phyloP scores from a whole-genome alignment of 495 filamentous ascomycete species.

The Neurospora tetraspora region DNA sequence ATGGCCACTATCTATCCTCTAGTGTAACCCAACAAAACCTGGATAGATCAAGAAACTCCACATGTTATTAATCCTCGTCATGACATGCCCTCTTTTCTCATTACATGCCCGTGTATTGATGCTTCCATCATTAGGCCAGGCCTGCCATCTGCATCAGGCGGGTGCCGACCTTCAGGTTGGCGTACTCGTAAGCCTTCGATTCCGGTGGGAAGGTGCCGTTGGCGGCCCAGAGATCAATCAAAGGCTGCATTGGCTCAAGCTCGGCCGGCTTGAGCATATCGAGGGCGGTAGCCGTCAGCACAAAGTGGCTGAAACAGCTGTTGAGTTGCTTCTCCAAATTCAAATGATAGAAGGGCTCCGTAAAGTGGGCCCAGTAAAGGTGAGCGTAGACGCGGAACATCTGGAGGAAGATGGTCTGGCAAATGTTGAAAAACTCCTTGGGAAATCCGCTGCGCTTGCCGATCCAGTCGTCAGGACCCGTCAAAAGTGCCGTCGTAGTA shows the following conservation, averaged over 20 bases:
- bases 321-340: constrained; percentile 80
- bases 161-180: constrained; percentile 39
- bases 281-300: constrained; percentile 77
- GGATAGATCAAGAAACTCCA: not conserved
- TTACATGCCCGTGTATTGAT: not conserved
- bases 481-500: constrained; percentile 49
- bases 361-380: constrained; percentile 75
- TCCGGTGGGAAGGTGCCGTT: constrained; percentile 74
- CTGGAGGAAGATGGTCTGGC: constrained; percentile 85
- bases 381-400: constrained; percentile 97
- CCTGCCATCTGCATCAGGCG: constrained; percentile 34
- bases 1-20: not conserved
- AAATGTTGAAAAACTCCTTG: constrained; percentile 71
- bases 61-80: not conserved
- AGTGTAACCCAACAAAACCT: not conserved
- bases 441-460: constrained; percentile 86
- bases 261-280: constrained; percentile 74
- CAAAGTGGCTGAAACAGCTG: constrained; percentile 90
- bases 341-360: constrained; percentile 74
- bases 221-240: constrained; percentile 81
- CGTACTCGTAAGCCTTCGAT: constrained; percentile 46
- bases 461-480: constrained; percentile 59
- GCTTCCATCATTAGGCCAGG: constrained; percentile 12
- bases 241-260: constrained; percentile 84
- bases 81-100: not conserved